A percentile compares a stretch with the other conserved stretches of the same genome.
phyloP scores from a whole-genome alignment of 2,329 filamentous ascomycete species.

The Alternaria rosae region DNA sequence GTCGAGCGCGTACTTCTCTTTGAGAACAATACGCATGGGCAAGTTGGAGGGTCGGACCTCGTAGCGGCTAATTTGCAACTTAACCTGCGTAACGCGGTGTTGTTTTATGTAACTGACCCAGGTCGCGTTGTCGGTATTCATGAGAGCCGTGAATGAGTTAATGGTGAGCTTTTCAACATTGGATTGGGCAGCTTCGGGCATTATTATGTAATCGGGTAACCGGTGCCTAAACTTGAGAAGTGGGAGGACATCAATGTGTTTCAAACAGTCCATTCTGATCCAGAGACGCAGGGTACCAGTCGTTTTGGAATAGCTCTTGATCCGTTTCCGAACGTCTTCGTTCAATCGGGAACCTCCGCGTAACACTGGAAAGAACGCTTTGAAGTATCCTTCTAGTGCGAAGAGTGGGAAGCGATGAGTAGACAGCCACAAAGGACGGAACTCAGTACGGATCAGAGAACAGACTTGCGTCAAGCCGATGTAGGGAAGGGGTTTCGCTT shows the following conservation, averaged over 20 bases:
- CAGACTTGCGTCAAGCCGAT: constrained; percentile 32
- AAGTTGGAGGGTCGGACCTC: background rate
- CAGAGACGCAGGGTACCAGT: constrained; percentile 20
- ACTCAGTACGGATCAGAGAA: constrained; percentile 32
- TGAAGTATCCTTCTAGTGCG: constrained; percentile 26
- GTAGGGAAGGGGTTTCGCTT: constrained; percentile 21
- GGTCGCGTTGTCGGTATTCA: background rate
- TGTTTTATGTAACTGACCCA: constrained; percentile 4
- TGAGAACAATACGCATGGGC: background rate
- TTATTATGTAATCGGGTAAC: constrained; percentile 25
- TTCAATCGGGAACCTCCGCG: background rate
- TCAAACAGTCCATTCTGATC: constrained; percentile 15
- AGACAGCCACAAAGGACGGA: constrained; percentile 35
- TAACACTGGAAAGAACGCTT: constrained; percentile 25
- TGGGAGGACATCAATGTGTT: constrained; percentile 13
- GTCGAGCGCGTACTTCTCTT: background rate
- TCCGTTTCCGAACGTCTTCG: background rate
- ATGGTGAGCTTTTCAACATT: background rate
- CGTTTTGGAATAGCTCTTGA: constrained; percentile 11
- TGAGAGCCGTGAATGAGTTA: background rate
- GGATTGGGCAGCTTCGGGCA: background rate
- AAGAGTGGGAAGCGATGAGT: constrained; percentile 27
- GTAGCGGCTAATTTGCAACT: background rate
- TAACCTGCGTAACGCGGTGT: constrained; percentile 4
- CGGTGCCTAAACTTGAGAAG: constrained; percentile 28